Evolutionary conservation across 148 eudicot genomes (phyloP).

Genomic region (Amaranthus hypochondriacus): DNA sequence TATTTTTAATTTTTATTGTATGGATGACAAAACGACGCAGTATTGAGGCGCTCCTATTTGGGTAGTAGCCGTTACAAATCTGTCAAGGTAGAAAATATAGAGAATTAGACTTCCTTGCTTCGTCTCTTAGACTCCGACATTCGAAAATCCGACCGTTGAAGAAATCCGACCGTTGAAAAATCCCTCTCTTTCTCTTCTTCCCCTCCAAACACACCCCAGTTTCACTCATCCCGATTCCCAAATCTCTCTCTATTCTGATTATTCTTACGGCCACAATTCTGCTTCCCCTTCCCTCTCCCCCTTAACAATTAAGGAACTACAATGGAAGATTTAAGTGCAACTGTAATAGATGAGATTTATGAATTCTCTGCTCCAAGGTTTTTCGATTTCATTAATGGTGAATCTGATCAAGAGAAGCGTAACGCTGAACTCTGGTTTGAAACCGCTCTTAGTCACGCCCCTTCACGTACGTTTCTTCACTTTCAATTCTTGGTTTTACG

Average conservation of each 20-base stretch:
- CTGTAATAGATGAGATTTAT: constrained; percentile 58
- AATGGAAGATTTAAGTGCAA: not conserved
- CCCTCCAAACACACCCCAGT: not conserved
- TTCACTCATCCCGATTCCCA: not conserved
- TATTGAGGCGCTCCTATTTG: not conserved
- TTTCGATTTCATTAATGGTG: constrained; percentile 71
- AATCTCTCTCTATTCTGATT: not conserved
- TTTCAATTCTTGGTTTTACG: not conserved
- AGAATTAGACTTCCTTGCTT: not conserved
- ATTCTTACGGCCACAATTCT: not conserved
- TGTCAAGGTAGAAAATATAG: not conserved
- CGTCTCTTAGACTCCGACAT: not conserved
- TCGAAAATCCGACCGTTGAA: constrained; percentile 19
- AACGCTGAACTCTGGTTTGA: constrained; percentile 86
- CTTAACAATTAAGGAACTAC: not conserved
- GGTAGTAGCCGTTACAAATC: constrained; percentile 8
- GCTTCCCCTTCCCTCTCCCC: not conserved
- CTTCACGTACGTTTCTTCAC: constrained; percentile 63
- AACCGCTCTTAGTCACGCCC: constrained; percentile 53
- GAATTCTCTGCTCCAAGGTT: constrained; percentile 82
- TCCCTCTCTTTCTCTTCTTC: not conserved
- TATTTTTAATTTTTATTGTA: too few species aligned
- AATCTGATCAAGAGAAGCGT: constrained; percentile 47
- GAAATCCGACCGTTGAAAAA: constrained; percentile 13
- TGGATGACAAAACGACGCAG: constrained; percentile 2